Conservation (phyloP, 2,329 filamentous ascomycete genomes). For the Hypoxylon sp. region DNA sequence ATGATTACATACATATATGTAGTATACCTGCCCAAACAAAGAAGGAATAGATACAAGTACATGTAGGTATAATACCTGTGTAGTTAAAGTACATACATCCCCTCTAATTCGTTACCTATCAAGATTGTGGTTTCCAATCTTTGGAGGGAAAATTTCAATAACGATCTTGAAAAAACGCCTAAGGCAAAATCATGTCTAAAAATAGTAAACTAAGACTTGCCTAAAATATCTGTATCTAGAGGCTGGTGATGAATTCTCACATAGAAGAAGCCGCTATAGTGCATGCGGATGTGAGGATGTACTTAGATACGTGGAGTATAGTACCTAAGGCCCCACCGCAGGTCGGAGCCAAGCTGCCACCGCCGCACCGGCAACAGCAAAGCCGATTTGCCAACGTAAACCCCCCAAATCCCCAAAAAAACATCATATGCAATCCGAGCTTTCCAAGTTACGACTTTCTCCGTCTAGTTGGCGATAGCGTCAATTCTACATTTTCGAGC, state of each 20-base stretch:
- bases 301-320: background rate
- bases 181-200: background rate
- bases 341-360: conserved; percentile 31
- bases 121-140: background rate
- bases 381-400: conserved; percentile 15
- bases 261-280: background rate
- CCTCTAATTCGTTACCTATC: background rate
- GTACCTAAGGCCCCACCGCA: conserved; percentile 22
- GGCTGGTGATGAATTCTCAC: background rate
- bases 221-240: background rate
- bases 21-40: background rate
- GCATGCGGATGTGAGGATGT: background rate
- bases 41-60: too few species aligned
- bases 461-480: conserved; percentile 31
- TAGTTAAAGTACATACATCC: background rate
- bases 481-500: conserved; percentile 14
- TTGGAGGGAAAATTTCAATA: background rate
- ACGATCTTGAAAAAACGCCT: background rate
- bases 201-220: background rate
- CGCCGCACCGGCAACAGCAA: conserved; percentile 23
- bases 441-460: conserved; percentile 25
- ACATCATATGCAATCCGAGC: conserved; percentile 28
- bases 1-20: background rate
- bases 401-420: conserved; percentile 30
- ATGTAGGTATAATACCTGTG: too few species aligned